Evolutionary conservation across 345 rosid species (phyloP), one percentile per base, ranked within the genome.

Genomic region (Corymbia maculata): DNA sequence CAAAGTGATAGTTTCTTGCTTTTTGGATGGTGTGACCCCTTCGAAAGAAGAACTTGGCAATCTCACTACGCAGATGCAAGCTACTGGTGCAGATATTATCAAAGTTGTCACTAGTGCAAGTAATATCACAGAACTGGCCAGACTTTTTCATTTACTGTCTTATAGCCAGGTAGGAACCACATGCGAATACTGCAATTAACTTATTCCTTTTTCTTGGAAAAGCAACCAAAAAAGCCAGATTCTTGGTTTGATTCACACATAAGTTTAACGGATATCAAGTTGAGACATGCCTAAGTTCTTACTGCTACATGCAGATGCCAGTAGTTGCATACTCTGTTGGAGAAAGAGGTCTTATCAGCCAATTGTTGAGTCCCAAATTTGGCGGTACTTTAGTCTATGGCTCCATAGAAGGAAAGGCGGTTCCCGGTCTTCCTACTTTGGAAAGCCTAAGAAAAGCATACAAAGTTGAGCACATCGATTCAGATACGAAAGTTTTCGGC

Each of bases 321-420:
- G 70, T 88, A 30, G 88, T 93, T 87, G 95, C 95, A 51, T 93
- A 92, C 85, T 90, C 94, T 22, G 88, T 82, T n/a, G 95, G 94
- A 50, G 97, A 94, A 89, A 93, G 95, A 80, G 97, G 95, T 57
- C 91, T 94, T 52, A 93, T 95, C 61, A 93, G 95, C 91, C 97
- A 94, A 88, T 36, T 95, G 75, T 86, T 95, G 89, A 88, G 92
- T 87, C 92, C 95, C 17, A 95, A 93, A 89, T 94, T 88, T 90
- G 93, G 94, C 50, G 91, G 93, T 49, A 52, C 79, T 90, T 88
- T 95, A n/a, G 93, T 91, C 70, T 94, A 95, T 88, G 95, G 94
- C 88, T 91, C 94, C 55, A 70, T 93, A 55, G 93, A 90, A 32
- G 95, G 92, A 85, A 86, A 87, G 51, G 85, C 92, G 1, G 87